A percentile compares a stretch with the other conserved stretches of the same genome.
These are phyloP conservation scores for Blastomyces parvus DNA, from an alignment of 2,329 filamentous ascomycete genomes.

Conservation along the genomic window DNA sequence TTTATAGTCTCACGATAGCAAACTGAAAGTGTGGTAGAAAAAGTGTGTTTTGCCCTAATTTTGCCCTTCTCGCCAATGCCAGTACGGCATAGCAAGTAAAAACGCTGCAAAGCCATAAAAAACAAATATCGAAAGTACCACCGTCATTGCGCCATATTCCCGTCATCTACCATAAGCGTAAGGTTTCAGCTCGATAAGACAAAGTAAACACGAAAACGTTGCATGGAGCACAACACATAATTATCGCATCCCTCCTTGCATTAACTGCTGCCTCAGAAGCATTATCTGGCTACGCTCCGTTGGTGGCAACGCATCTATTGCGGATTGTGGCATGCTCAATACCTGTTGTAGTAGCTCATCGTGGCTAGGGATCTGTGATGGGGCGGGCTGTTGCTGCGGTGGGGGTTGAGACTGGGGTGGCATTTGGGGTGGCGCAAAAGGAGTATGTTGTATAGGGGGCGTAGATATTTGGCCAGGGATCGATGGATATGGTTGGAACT, in stretches of 20 bases:
- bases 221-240: constrained; percentile 68
- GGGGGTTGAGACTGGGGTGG: constrained; percentile 34
- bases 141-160: constrained; percentile 4
- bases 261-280: constrained; percentile 58
- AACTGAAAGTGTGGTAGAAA: not conserved
- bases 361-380: constrained; percentile 46
- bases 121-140: not conserved
- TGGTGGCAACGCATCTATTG: constrained; percentile 69
- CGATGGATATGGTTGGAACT: constrained; percentile 30
- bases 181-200: constrained; percentile 46
- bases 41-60: constrained; percentile 1
- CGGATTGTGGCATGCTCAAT: constrained; percentile 65
- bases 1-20: not conserved
- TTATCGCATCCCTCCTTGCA: constrained; percentile 88
- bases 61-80: not conserved
- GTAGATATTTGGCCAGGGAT: constrained; percentile 43
- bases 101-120: not conserved
- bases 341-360: constrained; percentile 72
- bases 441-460: constrained; percentile 39
- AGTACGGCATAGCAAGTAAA: not conserved
- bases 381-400: constrained; percentile 31
- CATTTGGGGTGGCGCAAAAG: constrained; percentile 33
- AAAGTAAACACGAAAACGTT: constrained; percentile 64
- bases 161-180: not conserved
- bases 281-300: constrained; percentile 71